Conservation (phyloP, 2,329 filamentous ascomycete species). For the Orbilia quercus region DNA sequence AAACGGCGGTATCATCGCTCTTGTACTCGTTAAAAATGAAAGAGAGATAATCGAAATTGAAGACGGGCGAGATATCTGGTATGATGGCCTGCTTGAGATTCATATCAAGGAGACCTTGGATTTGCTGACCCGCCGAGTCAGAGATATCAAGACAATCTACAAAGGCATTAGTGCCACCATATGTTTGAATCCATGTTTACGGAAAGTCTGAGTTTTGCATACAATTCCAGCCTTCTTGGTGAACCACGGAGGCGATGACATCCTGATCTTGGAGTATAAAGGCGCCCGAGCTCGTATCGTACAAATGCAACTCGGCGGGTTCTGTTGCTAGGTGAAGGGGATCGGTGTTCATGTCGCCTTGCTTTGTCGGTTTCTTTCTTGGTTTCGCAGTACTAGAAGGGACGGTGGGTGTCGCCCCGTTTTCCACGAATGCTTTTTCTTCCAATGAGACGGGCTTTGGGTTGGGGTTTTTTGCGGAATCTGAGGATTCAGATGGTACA, state of each 20-base stretch:
- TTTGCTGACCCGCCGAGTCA: slow-evolving; percentile 65
- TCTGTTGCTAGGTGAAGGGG: slow-evolving; percentile 79
- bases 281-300: slow-evolving; percentile 86
- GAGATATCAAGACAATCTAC: slow-evolving; percentile 29
- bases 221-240: slow-evolving; percentile 88
- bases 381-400: too few relatives aligned
- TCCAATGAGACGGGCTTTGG: too few relatives aligned
- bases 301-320: slow-evolving; percentile 87
- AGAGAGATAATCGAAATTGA: slow-evolving; percentile 98
- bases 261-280: slow-evolving; percentile 82
- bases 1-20: slow-evolving; percentile 84
- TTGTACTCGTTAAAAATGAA: slow-evolving; percentile 99
- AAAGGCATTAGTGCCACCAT: background rate
- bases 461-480: background rate
- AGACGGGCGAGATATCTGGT: slow-evolving; percentile 95
- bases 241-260: slow-evolving; percentile 82
- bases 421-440: slow-evolving; percentile 61
- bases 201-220: slow-evolving; percentile 10
- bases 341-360: slow-evolving; percentile 71
- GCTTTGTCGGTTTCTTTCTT: slow-evolving; percentile 10
- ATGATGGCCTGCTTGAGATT: slow-evolving; percentile 88
- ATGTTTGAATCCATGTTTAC: background rate
- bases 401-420: too few relatives aligned
- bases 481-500: slow-evolving; percentile 10
- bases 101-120: slow-evolving; percentile 66